Base-by-base conservation (phyloP, 495 filamentous ascomycete species). In the Amphirosellinia nigrospora region DNA sequence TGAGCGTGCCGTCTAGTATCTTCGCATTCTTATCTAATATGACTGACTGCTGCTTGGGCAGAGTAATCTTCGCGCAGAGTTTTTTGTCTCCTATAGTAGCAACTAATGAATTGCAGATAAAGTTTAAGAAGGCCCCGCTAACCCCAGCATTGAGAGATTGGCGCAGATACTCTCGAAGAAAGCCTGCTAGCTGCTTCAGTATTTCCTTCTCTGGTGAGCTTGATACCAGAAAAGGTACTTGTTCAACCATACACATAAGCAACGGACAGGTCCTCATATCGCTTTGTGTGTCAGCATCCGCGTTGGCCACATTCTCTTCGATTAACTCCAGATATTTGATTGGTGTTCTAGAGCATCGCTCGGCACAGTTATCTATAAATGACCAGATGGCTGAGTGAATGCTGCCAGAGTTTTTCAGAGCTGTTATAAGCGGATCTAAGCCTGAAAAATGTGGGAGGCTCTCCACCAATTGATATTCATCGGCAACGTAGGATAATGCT, bases 281-380 rank as follows among this genome's bases (percentile, higher is more conserved):
- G 43, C 70, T 52, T 28, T 77, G 69, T 8, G 71, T 62, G 7
- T 66, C 19, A 28, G 63, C 53, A 6, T 64, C 52, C 0, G 75
- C 71, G 11, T 82, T 76, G 19, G 68, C 68, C 23, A 79, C 73
- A 4, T 79, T 68, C 43, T 82, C 80, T 41, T 85, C 76, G 16
- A 83, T 78, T 62, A 80, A 74, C 66, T 91, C 88, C 8, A 91
- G 79, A 74, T 96, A 95, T 73, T 96, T 94, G 72, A 93, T 87
- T 7, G 91, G 89, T 46, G 87, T 88, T 62, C 88, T 89, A 6
- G 88, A 87, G 58, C 90, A 89, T 19, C 93, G 88, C 48, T 86
- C 86, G 21, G 90, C 81, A 77, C 93, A 96, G 59, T 94, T 92
- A 70, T 98, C 94, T 62, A 98, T 75, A 72, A 95, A 97, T 4